These are phyloP conservation scores for Friedmanniomyces endolithicus DNA, from an alignment of 495 filamentous ascomycete genomes.

Conservation along the genomic window DNA sequence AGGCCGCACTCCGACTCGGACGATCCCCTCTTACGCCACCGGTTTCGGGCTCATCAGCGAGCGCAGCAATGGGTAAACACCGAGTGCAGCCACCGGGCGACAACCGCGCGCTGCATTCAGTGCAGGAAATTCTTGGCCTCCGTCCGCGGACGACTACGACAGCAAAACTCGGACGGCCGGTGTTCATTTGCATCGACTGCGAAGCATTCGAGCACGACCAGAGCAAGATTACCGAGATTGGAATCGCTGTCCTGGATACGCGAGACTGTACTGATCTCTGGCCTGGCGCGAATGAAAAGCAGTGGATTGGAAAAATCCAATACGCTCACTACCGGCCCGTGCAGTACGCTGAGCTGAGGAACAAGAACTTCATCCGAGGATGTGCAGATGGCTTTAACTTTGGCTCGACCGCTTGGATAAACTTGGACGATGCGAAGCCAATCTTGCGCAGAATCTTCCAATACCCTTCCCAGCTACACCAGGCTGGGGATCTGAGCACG, in stretches of 20 bases:
- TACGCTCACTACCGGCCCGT: conserved; percentile 10
- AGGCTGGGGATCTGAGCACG: conserved; percentile 8
- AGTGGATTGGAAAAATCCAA: conserved; percentile 9
- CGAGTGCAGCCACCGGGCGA: background rate
- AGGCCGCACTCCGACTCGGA: background rate
- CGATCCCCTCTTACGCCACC: background rate
- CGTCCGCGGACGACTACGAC: background rate
- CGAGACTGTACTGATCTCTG: background rate
- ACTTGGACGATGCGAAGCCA: background rate
- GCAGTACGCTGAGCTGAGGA: conserved; percentile 5
- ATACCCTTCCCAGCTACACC: background rate
- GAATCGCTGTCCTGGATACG: conserved; percentile 12
- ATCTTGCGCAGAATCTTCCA: conserved; percentile 1
- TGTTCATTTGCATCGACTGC: conserved; percentile 17
- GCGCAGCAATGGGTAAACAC: background rate
- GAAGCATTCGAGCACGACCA: conserved; percentile 16
- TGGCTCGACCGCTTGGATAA: conserved; percentile 8
- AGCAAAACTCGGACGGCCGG: background rate
- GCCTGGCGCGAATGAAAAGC: background rate
- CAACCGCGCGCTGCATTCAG: background rate
- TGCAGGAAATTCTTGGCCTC: background rate
- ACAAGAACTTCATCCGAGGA: conserved; percentile 15
- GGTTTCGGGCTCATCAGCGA: background rate
- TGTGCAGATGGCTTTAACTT: conserved; percentile 15
- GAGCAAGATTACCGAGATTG: conserved; percentile 17